A percentile compares a stretch with the other conserved stretches of the same genome.
phyloP scores from a whole-genome alignment of 805 yeast species.

The Candida dajiaensis region DNA sequence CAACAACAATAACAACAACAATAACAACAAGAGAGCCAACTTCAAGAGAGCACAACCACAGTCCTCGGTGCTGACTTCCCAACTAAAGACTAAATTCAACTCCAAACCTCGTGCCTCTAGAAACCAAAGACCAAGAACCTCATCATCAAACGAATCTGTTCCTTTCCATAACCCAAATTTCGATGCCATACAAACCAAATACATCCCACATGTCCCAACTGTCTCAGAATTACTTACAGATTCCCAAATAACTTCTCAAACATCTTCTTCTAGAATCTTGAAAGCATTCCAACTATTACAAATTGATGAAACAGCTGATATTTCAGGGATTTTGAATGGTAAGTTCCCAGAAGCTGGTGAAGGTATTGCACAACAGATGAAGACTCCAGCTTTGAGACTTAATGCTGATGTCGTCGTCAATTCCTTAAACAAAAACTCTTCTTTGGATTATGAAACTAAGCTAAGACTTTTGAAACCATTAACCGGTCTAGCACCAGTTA shows the following conservation, averaged over 20 bases:
- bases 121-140: background rate
- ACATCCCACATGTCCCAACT: conserved; percentile 16
- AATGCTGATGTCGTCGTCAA: conserved; percentile 23
- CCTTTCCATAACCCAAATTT: conserved; percentile 14
- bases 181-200: conserved; percentile 11
- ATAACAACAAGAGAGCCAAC: background rate
- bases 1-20: background rate
- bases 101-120: background rate
- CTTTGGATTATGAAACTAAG: conserved; percentile 18
- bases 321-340: conserved; percentile 16
- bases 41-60: conserved; percentile 1
- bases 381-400: conserved; percentile 13
- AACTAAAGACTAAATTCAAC: background rate
- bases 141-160: background rate
- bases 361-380: conserved; percentile 9
- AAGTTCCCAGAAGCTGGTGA: conserved; percentile 6
- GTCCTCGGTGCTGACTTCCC: background rate
- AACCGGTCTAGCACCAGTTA: conserved; percentile 24
- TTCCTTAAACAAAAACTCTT: conserved; percentile 21
- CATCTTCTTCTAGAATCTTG: conserved; percentile 16
- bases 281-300: conserved; percentile 16
- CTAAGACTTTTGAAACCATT: conserved; percentile 22
- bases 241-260: conserved; percentile 18
- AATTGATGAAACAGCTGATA: conserved; percentile 10
- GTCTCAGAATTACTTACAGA: conserved; percentile 7